Evolutionary conservation across 768 basidiomycete genomes (phyloP), one percentile per base, ranked within the genome.

Genomic region (Pilatotrama ljubarskyi): DNA sequence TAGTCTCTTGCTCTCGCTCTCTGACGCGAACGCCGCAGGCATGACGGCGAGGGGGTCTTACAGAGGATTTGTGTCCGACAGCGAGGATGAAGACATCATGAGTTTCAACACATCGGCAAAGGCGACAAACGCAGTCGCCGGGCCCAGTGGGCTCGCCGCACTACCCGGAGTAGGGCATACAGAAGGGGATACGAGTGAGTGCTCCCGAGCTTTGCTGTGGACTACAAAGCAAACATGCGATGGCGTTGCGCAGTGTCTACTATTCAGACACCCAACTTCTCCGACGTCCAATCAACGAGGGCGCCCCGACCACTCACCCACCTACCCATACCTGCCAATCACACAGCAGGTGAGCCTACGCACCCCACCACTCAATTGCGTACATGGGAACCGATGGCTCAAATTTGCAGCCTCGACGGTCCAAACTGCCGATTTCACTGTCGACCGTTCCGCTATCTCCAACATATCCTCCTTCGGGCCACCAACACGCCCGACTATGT

Each of bases 31-130:
- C 25, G 15, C 32, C n/a, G 35, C 15, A 3, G 40, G 7, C 14
- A 64, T 62, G 57, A 29, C 42, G 4, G 37, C 40, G 26, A 38
- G 44, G 10, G 24, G 43, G 5, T 15, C 13, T 38, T 51, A 64
- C 18, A 18, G 48, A 46, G 58, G 59, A 3, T 59, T 51, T 17
- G 58, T 66, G 3, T 60, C 64, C 15, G 66, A 66, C 38, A 66
- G 66, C 48, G 66, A 66, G 29, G 66, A 59, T 6, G 66, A 66
- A 37, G 60, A 60, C 3, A 49, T 52, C 46, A 48, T 62, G 61
- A 40, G 51, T 4, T 44, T 62, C 20, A 51, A 51, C 20, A 55
- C 41, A 2, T 51, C 43, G 13, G 41, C 29, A 40, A 20, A 36
- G 13, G 15, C 40, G 24, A 29, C 42, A 36, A 53, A 53, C 14